Evolutionary conservation across 257 asterid species (phyloP).

Genomic region (Solanum sparsipilum): DNA sequence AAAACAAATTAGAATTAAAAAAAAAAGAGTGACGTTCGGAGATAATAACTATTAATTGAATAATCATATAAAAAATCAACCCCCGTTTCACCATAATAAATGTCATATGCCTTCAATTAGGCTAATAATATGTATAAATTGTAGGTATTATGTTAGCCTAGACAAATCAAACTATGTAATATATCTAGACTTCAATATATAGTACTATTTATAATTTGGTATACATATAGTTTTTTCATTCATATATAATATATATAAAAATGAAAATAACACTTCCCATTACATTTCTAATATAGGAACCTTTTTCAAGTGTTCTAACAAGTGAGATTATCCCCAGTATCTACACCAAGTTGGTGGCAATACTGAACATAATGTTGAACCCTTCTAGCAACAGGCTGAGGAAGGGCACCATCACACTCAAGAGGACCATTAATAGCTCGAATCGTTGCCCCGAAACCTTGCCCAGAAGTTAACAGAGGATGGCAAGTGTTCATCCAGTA

Average conservation of each 20-base stretch:
- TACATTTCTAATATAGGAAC: neutral
- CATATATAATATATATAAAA: neutral
- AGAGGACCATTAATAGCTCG: constrained; percentile 20
- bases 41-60: too few relatives aligned
- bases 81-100: neutral
- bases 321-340: constrained; percentile 6
- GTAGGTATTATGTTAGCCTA: neutral
- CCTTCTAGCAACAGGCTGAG: constrained; percentile 1
- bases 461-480: constrained; percentile 4
- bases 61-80: neutral
- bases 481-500: constrained; percentile 30
- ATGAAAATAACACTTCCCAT: neutral
- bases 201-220: neutral
- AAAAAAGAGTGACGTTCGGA: too few relatives aligned
- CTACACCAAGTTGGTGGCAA: constrained; percentile 18
- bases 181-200: neutral
- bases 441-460: constrained; percentile 23
- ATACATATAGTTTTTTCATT: neutral
- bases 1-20: too few relatives aligned
- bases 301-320: neutral
- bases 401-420: constrained; percentile 12
- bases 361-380: constrained; percentile 12
- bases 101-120: neutral
- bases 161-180: neutral
- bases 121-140: neutral